Conservation (phyloP, 352 stramenopile species). For the Globisporangium emineosum region DNA sequence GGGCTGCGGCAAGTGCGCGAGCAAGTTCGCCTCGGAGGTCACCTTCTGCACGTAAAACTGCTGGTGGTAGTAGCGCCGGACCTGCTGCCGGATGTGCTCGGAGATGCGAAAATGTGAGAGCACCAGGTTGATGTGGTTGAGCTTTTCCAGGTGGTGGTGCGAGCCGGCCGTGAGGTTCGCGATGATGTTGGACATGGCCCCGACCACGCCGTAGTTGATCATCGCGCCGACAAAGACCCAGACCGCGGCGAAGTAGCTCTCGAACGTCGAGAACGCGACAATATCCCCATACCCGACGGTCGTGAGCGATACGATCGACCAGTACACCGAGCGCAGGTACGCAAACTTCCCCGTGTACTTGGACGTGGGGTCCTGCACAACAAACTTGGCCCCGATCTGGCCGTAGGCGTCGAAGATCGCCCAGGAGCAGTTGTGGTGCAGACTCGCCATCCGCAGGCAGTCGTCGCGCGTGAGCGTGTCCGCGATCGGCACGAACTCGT, state of each 20-base stretch:
- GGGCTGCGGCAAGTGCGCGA: conserved; percentile 50
- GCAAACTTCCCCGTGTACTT: conserved; percentile 58
- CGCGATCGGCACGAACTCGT: conserved; percentile 24
- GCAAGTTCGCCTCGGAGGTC: conserved; percentile 56
- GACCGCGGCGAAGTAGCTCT: conserved; percentile 61
- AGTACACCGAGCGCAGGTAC: conserved; percentile 73
- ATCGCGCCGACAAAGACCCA: conserved; percentile 68
- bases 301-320: conserved; percentile 68
- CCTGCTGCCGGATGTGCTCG: conserved; percentile 47
- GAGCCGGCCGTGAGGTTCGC: conserved; percentile 60
- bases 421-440: conserved; percentile 70
- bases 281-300: conserved; percentile 80
- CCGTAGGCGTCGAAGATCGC: conserved; percentile 65
- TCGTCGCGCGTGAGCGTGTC: conserved; percentile 33
- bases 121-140: conserved; percentile 67
- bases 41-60: conserved; percentile 75
- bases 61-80: conserved; percentile 76
- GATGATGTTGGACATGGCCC: conserved; percentile 77
- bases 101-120: conserved; percentile 62
- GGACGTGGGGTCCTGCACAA: conserved; percentile 23
- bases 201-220: conserved; percentile 79
- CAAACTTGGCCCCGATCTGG: conserved; percentile 50
- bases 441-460: conserved; percentile 44
- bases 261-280: conserved; percentile 64
- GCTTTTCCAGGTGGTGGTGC: conserved; percentile 61